phyloP scores from a whole-genome alignment of 805 yeast species.

The Saccharomycopsis babjevae region DNA sequence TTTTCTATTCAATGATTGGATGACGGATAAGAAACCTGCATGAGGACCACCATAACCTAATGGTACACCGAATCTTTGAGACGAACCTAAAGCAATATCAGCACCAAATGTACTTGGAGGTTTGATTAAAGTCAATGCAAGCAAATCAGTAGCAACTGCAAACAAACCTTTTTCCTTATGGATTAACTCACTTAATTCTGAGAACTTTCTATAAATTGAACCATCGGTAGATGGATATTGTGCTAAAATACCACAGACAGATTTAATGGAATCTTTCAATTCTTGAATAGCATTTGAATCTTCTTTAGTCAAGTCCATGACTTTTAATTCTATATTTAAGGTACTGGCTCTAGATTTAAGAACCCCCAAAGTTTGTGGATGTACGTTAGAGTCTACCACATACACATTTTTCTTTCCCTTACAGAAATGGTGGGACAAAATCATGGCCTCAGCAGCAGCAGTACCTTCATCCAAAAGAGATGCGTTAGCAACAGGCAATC shows the following conservation, averaged over 20 bases:
- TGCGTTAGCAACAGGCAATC: conserved; percentile 90
- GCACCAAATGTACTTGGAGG: conserved; percentile 86
- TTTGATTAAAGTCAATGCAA: conserved; percentile 76
- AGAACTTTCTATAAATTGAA: conserved; percentile 40
- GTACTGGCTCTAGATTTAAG: conserved; percentile 70
- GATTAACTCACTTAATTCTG: conserved; percentile 48
- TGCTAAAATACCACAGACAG: conserved; percentile 69
- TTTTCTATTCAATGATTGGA: conserved; percentile 72
- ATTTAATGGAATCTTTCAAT: conserved; percentile 27
- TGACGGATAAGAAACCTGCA: conserved; percentile 92
- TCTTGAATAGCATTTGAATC: conserved; percentile 29
- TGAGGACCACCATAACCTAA: conserved; percentile 98
- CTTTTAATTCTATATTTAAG: conserved; percentile 53
- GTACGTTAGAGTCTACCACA: conserved; percentile 66
- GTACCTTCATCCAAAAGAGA: conserved; percentile 93
- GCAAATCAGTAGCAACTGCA: conserved; percentile 82
- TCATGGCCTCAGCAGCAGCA: conserved; percentile 96
- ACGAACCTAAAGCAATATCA: conserved; percentile 83
- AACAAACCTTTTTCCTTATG: conserved; percentile 68
- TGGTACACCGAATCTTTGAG: conserved; percentile 97
- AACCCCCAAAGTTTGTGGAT: conserved; percentile 80
- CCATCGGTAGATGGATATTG: conserved; percentile 94
- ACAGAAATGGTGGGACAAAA: conserved; percentile 57
- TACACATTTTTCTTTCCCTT: conserved; percentile 60
- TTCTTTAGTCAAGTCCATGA: conserved; percentile 41